Base-by-base conservation (phyloP, 2,329 filamentous ascomycete genomes). In the Epichloe hybrida region DNA sequence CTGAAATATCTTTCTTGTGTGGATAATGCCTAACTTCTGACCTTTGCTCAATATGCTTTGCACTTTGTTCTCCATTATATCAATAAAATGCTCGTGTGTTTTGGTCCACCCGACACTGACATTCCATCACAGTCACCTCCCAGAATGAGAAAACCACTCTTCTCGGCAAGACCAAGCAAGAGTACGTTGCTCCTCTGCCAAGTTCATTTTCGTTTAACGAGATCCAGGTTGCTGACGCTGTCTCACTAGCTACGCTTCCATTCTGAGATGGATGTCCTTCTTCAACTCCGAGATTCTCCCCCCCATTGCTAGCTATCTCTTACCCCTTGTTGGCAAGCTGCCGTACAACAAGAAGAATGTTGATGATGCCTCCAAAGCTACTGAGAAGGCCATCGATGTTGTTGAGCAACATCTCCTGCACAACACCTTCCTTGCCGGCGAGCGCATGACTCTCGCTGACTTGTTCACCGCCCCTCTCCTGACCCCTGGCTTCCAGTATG, bases 131-230 rank as follows among this genome's bases (percentile, higher is more conserved):
- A 97, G 93, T 98, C 69, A 89, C 93, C 65, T 97, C 93, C 63
- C 93, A 98, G 77, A 98, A 98, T 72, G 93, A 97, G 84, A 97
- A 97, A 86, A 98, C 93, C 64, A 94, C 89, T 62, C 89, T 98
- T 60, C 83, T 98, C 64, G 93, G 93, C 68, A 97, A 97, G 85
- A 98, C 90, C 76, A 98, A 98, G 86, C 91, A 98, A 79, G 93
- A 98, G 83, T 89, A 75, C 69, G 77, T 68, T 53, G 13, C n/a
- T 17, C 12, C 20, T 2, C 12, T 8, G n/a, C 44, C n/a, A 13
- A 12, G 5, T 27, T 21, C n/a, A 8, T 11, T 36, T 31, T 35
- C 15, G 5, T 4, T 5, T 3, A 37, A 12, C n/a, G 9, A 44
- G 40, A 4, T 3, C 9, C 3, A 27, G 34, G 38, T 23, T 6